Evolutionary conservation across 345 rosid genomes (phyloP).

Genomic region (Hypericum androsaemum): DNA sequence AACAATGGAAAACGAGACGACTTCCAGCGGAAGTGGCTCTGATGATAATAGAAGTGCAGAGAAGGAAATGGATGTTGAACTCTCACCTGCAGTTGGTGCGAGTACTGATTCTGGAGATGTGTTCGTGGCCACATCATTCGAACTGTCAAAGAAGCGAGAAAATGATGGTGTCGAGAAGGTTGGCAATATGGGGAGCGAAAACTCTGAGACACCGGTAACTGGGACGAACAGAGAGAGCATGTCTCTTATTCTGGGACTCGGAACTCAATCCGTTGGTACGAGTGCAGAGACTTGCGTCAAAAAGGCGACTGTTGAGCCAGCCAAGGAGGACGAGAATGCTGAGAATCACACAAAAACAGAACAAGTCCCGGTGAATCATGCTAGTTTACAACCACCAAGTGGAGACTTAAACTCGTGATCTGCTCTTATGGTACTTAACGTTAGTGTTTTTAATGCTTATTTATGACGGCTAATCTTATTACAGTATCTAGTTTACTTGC

Average conservation of each 20-base stretch:
- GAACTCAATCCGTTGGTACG: too few species aligned
- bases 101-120: too few species aligned
- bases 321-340: conserved; percentile 12
- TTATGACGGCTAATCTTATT: too few species aligned
- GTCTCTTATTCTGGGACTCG: neutral
- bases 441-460: neutral
- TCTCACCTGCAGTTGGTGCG: too few species aligned
- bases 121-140: neutral
- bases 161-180: conserved; percentile 10
- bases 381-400: conserved; percentile 1
- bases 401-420: conserved; percentile 1
- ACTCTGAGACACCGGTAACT: conserved; percentile 1
- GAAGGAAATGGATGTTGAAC: too few species aligned
- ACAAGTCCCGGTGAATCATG: too few species aligned
- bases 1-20: conserved; percentile 33
- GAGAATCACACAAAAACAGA: conserved; percentile 7
- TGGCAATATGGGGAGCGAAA: conserved; percentile 14
- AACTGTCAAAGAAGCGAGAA: conserved; percentile 10
- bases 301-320: neutral
- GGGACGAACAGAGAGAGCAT: conserved; percentile 5
- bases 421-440: neutral
- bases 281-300: too few species aligned
- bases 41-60: conserved; percentile 26
- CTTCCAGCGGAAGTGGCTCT: conserved; percentile 38
- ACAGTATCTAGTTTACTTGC: neutral